Conservation (phyloP, 2,329 filamentous ascomycete species). For the Sphaerulina musiva region DNA sequence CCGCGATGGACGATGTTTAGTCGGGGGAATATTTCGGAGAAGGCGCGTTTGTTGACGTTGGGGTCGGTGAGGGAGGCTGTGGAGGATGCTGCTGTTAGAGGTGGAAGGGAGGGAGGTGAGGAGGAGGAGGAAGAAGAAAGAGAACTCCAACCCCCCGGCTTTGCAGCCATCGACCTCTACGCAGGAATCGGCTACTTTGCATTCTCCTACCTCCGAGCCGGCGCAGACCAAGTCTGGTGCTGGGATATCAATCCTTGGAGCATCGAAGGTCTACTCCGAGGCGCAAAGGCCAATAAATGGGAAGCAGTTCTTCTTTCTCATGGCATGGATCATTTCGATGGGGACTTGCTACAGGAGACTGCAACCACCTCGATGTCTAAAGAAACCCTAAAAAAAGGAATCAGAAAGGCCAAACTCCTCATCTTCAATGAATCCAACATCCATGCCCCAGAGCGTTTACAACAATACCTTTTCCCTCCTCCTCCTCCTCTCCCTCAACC, state of each 20-base stretch:
- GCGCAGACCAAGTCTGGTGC: slow-evolving; percentile 63
- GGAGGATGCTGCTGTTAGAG: slow-evolving; percentile 26
- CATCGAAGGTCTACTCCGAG: slow-evolving; percentile 40
- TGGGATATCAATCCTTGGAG: slow-evolving; percentile 74
- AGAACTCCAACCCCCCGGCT: slow-evolving; percentile 10
- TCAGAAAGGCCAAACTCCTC: slow-evolving; percentile 27
- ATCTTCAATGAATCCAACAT: slow-evolving; percentile 40
- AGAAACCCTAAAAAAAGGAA: neutral
- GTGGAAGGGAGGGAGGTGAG: no score
- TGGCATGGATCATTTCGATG: neutral
- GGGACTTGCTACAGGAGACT: no score
- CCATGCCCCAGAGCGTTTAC: no score
- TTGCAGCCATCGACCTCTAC: slow-evolving; percentile 65
- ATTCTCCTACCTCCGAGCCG: slow-evolving; percentile 70
- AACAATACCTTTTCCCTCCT: no score
- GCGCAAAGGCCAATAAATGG: slow-evolving; percentile 40
- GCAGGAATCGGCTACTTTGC: slow-evolving; percentile 92
- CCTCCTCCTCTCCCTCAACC: no score
- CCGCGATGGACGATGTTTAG: slow-evolving; percentile 92
- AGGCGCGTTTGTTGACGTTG: slow-evolving; percentile 61
- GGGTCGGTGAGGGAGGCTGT: slow-evolving; percentile 30
- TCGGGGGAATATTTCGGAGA: slow-evolving; percentile 83
- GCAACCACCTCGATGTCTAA: no score
- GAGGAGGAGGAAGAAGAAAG: no score
- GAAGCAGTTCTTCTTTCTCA: neutral